Evolutionary conservation across 2,329 filamentous ascomycete species (phyloP).

Genomic region (Coniochaeta sp.): DNA sequence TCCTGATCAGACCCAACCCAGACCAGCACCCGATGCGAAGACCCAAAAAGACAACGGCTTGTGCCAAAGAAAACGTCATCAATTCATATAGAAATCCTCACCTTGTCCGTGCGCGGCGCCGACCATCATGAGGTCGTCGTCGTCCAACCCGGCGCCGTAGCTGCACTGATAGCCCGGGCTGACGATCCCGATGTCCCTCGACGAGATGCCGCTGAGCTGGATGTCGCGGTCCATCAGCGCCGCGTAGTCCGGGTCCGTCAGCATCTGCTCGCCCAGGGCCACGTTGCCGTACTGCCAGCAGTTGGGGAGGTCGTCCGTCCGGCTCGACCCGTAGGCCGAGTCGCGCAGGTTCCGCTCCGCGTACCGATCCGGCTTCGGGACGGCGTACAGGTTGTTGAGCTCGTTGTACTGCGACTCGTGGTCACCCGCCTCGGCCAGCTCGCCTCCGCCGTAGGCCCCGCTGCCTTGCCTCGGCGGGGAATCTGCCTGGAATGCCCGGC

Average conservation of each 20-base stretch:
- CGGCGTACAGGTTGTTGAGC: not conserved
- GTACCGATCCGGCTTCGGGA: not conserved
- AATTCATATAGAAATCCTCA: not conserved
- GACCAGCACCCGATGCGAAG: not conserved
- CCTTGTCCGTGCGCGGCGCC: not conserved
- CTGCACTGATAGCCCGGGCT: not conserved
- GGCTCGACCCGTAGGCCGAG: not conserved
- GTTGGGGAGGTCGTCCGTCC: not conserved
- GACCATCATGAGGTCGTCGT: not conserved
- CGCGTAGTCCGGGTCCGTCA: not conserved
- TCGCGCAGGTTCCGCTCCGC: not conserved
- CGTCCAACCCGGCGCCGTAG: not conserved
- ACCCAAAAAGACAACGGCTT: not conserved
- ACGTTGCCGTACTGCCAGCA: not conserved
- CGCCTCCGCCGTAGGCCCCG: not conserved
- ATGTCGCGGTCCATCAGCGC: not conserved
- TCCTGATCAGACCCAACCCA: not conserved
- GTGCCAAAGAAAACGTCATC: not conserved
- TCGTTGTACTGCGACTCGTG: not conserved
- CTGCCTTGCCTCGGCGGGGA: not conserved
- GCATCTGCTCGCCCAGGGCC: not conserved
- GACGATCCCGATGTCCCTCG: not conserved
- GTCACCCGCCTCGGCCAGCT: not conserved
- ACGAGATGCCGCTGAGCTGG: not conserved
- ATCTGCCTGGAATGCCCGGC: not conserved